Evolutionary conservation across 176 grass and related monocot genomes (phyloP), one percentile per base, ranked within the genome.

Genomic region (Raddia guianensis): DNA sequence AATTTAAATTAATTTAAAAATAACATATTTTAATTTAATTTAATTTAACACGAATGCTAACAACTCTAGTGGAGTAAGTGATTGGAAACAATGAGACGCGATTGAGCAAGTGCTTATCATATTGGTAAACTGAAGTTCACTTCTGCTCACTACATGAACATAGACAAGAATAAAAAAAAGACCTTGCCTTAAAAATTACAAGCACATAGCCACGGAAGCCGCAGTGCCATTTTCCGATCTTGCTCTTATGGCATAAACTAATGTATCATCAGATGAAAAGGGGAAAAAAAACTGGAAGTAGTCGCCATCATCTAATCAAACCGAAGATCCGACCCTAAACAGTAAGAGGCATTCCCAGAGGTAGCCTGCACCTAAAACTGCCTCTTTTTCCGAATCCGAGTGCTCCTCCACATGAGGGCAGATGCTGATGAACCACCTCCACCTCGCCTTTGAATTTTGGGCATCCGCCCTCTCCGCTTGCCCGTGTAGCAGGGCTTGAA

Each of bases 401-500:
- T 20, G 56, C 18, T 81, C 58, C 76, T 80, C 87, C 87, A 89
- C 20, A 79, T 75, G 63, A 80, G 64, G 21, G 70, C 76, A 1
- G 87, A 80, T 1, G 86, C 44, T 0, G 81, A 55, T 2, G 76
- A 61, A 64, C 70, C 55, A 2, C 87, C 77, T 14, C 70, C 55
- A 2, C 87, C 77, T 14, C 49, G 76, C 43, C 87, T 89, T 56
- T 57, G 81, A 49, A 43, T 91, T 71, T 87, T 97, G 0, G 94
- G 82, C 51, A 76, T 92, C 60, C 89, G 51, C 35, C 78, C 87
- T 54, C 81, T 86, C 78, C 87, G 75, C 76, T 92, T 97, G 33
- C 94, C 94, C 2, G 87, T 82, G 75, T 78, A 91, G 82, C 80
- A 84, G 66, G 91, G 81, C 71, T 85, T 94, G 47, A 94, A 69